Conservation (phyloP, 371 early-diverging fungal genomes). For the Astathelohania contejeani region DNA sequence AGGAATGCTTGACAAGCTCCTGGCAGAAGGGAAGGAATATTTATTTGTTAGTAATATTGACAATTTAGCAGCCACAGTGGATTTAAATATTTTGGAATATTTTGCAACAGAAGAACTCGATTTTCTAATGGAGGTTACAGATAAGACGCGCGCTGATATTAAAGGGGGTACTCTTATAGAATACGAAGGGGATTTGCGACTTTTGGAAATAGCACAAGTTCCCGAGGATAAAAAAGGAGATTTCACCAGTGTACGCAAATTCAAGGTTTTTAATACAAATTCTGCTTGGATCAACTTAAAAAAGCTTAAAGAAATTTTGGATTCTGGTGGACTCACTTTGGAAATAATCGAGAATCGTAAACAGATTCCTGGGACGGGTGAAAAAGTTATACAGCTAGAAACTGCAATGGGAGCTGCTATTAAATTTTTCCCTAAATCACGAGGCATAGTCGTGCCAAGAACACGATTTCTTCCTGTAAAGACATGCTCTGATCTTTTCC, state of each 20-base stretch:
- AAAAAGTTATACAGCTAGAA: constrained; percentile 90
- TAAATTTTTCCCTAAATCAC: constrained; percentile 82
- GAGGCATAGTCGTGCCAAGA: constrained; percentile 91
- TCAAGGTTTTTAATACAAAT: constrained; percentile 99
- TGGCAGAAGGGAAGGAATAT: constrained; percentile 89
- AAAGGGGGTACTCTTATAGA: constrained; percentile 98
- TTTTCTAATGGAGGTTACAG: constrained; percentile 96
- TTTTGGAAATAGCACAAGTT: constrained; percentile 96
- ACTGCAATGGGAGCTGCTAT: constrained; percentile 98
- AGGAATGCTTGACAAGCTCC: constrained; percentile 77
- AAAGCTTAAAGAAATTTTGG: constrained; percentile 77
- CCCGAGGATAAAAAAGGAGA: constrained; percentile 79
- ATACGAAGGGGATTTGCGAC: constrained; percentile 75
- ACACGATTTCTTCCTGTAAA: constrained; percentile 95
- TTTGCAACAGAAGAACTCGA: constrained; percentile 70
- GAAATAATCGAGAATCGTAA: constrained; percentile 96
- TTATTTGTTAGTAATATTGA: constrained; percentile 97
- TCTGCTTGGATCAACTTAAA: constrained; percentile 87
- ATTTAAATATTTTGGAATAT: constrained; percentile 72
- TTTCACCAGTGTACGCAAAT: constrained; percentile 95
- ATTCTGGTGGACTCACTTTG: constrained; percentile 62
- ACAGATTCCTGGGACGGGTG: constrained; percentile 54
- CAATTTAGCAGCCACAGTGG: constrained; percentile 93
- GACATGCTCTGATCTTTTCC: constrained; percentile 86
- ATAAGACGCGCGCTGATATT: constrained; percentile 96